Conservation (phyloP, 306 rosid genomes). For the Inga laurina region DNA sequence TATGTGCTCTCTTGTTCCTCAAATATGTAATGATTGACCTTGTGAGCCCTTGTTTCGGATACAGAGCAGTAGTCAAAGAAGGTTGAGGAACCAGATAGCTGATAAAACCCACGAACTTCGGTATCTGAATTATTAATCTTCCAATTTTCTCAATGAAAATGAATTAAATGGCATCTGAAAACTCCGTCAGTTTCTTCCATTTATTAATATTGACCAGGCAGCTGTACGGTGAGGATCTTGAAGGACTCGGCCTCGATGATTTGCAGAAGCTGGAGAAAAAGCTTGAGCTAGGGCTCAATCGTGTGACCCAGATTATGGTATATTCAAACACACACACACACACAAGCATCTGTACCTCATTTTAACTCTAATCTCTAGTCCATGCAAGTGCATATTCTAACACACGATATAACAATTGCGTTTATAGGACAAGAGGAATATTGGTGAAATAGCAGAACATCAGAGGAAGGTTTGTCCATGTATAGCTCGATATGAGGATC, state of each 20-base stretch:
- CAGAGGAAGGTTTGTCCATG: conserved; percentile 27
- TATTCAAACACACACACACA: neutral
- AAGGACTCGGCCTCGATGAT: conserved; percentile 32
- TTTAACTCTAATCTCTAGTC: neutral
- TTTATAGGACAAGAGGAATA: conserved; percentile 27
- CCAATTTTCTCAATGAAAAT: neutral
- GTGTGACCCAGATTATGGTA: conserved; percentile 32
- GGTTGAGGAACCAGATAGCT: conserved; percentile 32
- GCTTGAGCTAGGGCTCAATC: conserved; percentile 27
- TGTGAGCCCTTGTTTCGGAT: neutral
- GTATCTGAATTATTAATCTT: neutral
- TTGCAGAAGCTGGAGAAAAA: conserved; percentile 22
- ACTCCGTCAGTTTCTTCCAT: neutral
- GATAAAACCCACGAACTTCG: conserved; percentile 32
- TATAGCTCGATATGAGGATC: neutral
- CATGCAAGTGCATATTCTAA: neutral
- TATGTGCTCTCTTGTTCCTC: neutral
- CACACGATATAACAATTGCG: neutral
- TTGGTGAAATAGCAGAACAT: conserved; percentile 16
- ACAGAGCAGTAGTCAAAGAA: neutral
- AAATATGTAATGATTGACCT: neutral
- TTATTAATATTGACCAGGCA: conserved; percentile 17
- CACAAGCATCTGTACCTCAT: neutral
- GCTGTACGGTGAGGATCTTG: conserved; percentile 34
- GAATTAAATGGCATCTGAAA: neutral